Conservation (phyloP, 2,329 filamentous ascomycete species). For the Blastomyces gilchristii region DNA sequence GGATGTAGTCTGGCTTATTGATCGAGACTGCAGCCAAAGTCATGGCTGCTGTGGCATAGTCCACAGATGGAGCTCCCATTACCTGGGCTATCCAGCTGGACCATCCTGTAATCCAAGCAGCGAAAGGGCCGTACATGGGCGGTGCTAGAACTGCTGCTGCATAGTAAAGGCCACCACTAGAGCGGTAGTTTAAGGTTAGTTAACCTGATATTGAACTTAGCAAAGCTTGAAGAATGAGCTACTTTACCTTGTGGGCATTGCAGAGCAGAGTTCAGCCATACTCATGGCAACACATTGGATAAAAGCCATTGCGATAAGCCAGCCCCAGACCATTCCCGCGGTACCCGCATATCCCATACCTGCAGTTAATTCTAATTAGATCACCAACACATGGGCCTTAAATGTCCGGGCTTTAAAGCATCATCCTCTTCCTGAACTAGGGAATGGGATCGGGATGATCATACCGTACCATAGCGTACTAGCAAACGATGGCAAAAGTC, state of each 20-base stretch:
- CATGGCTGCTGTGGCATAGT: constrained; percentile 60
- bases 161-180: constrained; percentile 60
- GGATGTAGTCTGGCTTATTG: constrained; percentile 53
- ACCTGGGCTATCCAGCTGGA: constrained; percentile 60
- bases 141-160: constrained; percentile 61
- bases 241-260: constrained; percentile 55
- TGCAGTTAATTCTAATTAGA: constrained; percentile 11
- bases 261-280: constrained; percentile 62
- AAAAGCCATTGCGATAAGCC: constrained; percentile 61
- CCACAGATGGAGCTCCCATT: constrained; percentile 55
- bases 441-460: constrained; percentile 27
- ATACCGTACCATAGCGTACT: constrained; percentile 62
- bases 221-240: background rate
- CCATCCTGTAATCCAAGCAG: constrained; percentile 61
- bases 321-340: constrained; percentile 64
- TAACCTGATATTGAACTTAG: background rate
- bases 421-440: constrained; percentile 27
- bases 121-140: constrained; percentile 54
- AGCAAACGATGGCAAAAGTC: constrained; percentile 60
- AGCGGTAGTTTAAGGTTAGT: background rate
- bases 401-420: constrained; percentile 2
- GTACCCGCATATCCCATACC: constrained; percentile 47
- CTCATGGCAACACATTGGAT: constrained; percentile 60
- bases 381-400: constrained; percentile 5
- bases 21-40: constrained; percentile 62